A percentile compares a stretch with the other conserved stretches of the same genome.
phyloP scores from a whole-genome alignment of 345 rosid genomes.

The Psidium friedrichsthalianum region DNA sequence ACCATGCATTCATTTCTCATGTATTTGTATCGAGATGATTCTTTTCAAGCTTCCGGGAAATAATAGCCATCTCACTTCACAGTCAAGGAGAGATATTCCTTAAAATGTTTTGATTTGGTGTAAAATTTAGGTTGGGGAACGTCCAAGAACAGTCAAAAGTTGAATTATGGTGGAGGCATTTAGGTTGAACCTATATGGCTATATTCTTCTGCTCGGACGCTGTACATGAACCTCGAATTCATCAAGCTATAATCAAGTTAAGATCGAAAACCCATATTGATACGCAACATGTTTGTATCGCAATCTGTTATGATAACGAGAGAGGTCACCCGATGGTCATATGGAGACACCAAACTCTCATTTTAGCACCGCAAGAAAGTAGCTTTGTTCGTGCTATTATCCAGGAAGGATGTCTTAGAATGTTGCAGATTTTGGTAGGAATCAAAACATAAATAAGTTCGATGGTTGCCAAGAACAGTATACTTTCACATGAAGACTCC shows the following conservation, averaged over 20 bases:
- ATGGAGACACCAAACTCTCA: not conserved
- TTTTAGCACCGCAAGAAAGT: not conserved
- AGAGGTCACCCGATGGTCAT: not conserved
- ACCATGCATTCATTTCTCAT: not conserved
- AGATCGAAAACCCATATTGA: not conserved
- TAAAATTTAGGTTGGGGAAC: not conserved
- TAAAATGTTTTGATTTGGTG: not conserved
- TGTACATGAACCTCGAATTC: not conserved
- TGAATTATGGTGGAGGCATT: not conserved
- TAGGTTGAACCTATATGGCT: not conserved
- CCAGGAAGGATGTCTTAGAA: not conserved
- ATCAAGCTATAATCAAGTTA: not conserved
- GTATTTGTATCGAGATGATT: not conserved
- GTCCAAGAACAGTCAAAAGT: not conserved
- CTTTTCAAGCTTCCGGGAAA: not conserved
- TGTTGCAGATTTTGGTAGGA: not conserved
- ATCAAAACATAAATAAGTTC: not conserved
- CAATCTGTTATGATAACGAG: not conserved
- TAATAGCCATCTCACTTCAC: not conserved
- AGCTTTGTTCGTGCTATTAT: not conserved
- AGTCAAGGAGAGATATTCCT: not conserved
- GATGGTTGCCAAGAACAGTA: not conserved
- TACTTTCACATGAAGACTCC: not conserved
- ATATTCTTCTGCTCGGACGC: not conserved
- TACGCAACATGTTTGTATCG: not conserved